Percentiles rank a stretch among this genome's conserved stretches.
Conservation (phyloP, 2,329 filamentous ascomycete species). For the Grosmannia huntii region DNA sequence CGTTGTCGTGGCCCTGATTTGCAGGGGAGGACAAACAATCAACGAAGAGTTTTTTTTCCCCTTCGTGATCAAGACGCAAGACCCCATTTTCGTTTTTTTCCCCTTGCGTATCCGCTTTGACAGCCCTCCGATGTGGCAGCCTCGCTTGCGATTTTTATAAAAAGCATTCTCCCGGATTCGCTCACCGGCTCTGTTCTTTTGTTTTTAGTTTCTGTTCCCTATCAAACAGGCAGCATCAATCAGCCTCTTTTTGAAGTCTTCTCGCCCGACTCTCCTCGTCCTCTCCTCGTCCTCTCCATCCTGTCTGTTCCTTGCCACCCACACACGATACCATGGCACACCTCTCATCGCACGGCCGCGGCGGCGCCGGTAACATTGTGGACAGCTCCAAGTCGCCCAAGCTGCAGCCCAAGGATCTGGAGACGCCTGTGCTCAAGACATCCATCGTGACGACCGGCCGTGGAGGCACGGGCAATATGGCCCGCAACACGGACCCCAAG, state of each 20-base stretch:
- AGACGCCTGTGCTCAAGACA: conserved; percentile 73
- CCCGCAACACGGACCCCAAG: conserved; percentile 53
- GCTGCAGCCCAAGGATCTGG: conserved; percentile 49
- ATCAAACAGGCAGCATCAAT: neutral
- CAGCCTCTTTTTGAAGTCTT: too few relatives aligned
- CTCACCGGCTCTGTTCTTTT: neutral
- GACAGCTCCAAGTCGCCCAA: conserved; percentile 33
- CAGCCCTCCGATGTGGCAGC: neutral
- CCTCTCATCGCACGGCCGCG: conserved; percentile 56
- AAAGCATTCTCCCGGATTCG: neutral
- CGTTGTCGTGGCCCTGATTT: too few relatives aligned
- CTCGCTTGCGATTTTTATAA: neutral
- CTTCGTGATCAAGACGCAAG: neutral
- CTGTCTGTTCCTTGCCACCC: neutral
- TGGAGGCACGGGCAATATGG: conserved; percentile 82
- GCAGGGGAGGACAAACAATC: neutral
- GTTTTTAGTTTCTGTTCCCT: neutral
- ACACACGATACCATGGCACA: conserved; percentile 15
- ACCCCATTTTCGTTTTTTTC: too few relatives aligned
- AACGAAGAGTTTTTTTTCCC: neutral
- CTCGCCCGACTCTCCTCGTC: neutral
- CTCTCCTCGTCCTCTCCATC: neutral
- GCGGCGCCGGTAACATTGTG: conserved; percentile 66
- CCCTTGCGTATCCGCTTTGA: neutral
- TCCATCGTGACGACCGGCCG: conserved; percentile 81